A percentile compares a stretch with the other conserved stretches of the same genome.
Conservation (phyloP, 2,329 filamentous ascomycete species). For the Sarocladium kiliense region DNA sequence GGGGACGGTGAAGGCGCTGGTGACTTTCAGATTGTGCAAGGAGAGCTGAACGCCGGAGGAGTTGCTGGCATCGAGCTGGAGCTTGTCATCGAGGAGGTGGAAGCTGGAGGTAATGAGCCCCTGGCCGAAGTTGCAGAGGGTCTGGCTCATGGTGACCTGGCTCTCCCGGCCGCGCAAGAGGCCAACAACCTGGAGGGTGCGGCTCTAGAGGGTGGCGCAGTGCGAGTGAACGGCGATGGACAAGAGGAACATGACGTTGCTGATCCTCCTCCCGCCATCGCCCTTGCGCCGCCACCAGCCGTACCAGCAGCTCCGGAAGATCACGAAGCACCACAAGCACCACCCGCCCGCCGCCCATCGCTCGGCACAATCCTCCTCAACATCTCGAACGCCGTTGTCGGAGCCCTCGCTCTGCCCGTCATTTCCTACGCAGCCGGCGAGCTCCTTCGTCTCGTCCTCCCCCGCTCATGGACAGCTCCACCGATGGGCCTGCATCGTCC, state of each 20-base stretch:
- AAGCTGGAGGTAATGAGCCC: conserved; percentile 15
- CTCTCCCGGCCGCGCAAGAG: no score
- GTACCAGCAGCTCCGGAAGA: conserved; percentile 3
- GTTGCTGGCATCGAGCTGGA: conserved; percentile 24
- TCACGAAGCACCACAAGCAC: conserved; percentile 16
- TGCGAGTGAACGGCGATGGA: neutral
- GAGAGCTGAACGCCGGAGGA: conserved; percentile 4
- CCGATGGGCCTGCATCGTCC: conserved; percentile 29
- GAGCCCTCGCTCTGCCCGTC: conserved; percentile 69
- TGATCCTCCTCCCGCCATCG: neutral
- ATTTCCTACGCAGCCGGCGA: conserved; percentile 78
- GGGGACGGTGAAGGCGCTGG: conserved; percentile 15
- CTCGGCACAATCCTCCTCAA: conserved; percentile 33
- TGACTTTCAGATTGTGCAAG: conserved; percentile 9
- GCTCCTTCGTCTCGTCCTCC: conserved; percentile 62
- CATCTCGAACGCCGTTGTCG: conserved; percentile 45
- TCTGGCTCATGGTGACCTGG: no score
- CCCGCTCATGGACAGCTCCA: conserved; percentile 58
- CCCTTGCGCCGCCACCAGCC: neutral
- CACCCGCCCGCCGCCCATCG: conserved; percentile 27
- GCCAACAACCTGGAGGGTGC: no score
- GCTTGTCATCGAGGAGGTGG: conserved; percentile 26
- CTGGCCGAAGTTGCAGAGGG: neutral
- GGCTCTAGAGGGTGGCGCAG: neutral
- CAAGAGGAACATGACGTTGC: conserved; percentile 9